Conservation (phyloP, 1,284 basidiomycete species). For the Trametes pubescens region DNA sequence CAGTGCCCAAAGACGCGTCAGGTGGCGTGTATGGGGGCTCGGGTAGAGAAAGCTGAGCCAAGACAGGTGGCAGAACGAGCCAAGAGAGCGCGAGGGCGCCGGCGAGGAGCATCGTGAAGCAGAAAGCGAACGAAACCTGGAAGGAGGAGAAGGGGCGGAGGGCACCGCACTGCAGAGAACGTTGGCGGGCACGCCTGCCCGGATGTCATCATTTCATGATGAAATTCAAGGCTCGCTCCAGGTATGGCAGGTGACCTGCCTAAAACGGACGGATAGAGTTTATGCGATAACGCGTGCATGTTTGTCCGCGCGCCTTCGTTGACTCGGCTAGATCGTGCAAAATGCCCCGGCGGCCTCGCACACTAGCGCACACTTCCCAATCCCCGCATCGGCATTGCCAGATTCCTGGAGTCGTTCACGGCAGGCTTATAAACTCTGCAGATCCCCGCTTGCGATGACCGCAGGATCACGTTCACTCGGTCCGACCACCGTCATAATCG, state of each 20-base stretch:
- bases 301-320: not conserved
- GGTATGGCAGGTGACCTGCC: slow-evolving; percentile 21
- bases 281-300: not conserved
- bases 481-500: slow-evolving; percentile 12
- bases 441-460: not conserved
- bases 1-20: slow-evolving; percentile 62
- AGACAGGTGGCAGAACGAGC: slow-evolving; percentile 2
- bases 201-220: not conserved
- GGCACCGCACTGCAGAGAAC: not conserved
- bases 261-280: not conserved
- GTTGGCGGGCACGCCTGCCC: slow-evolving; percentile 21
- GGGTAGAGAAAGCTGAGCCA: slow-evolving; percentile 68
- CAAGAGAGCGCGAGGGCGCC: not conserved
- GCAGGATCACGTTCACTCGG: slow-evolving; percentile 11
- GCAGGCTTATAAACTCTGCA: slow-evolving; percentile 15
- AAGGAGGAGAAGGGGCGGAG: slow-evolving; percentile 3
- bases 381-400: too few species aligned
- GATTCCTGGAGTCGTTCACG: too few species aligned
- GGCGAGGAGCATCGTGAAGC: slow-evolving; percentile 10
- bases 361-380: too few species aligned
- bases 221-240: slow-evolving; percentile 1
- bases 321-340: not conserved
- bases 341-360: too few species aligned
- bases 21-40: slow-evolving; percentile 70
- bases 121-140: slow-evolving; percentile 2